phyloP scores from a whole-genome alignment of 257 asterid genomes.

The Gentiana macrophylla region DNA sequence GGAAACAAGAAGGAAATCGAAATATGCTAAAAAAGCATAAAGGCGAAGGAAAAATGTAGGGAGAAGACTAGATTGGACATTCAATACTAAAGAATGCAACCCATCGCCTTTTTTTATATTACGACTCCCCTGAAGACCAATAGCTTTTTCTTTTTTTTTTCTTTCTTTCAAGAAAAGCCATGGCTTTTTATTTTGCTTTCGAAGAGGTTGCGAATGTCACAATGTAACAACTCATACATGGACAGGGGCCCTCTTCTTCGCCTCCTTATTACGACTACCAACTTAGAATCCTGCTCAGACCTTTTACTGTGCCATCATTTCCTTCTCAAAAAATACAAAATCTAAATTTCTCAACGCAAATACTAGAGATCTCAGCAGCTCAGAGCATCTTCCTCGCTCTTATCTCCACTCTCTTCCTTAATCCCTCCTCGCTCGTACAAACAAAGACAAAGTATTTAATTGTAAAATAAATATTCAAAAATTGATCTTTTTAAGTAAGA shows the following conservation, averaged over 20 bases:
- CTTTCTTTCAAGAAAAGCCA: conserved; percentile 1
- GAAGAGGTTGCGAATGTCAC: conserved; percentile 81
- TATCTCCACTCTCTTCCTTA: too few relatives aligned
- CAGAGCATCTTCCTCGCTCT: too few relatives aligned
- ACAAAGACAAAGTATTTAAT: too few relatives aligned
- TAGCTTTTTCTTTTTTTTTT: background rate
- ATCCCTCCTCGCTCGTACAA: too few relatives aligned
- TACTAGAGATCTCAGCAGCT: too few relatives aligned
- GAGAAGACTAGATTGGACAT: conserved; percentile 51
- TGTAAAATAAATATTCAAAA: too few relatives aligned
- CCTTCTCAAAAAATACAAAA: conserved; percentile 14
- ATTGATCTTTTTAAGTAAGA: too few relatives aligned
- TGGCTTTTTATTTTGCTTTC: conserved; percentile 20
- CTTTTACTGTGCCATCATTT: conserved; percentile 79
- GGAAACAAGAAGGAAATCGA: conserved; percentile 29
- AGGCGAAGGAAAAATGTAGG: conserved; percentile 28
- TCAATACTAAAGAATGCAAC: conserved; percentile 63
- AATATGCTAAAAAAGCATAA: conserved; percentile 9
- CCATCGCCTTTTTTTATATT: conserved; percentile 42
- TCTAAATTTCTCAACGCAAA: too few relatives aligned
- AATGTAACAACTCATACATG: conserved; percentile 32
- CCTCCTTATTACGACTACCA: conserved; percentile 35
- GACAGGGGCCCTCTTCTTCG: conserved; percentile 71
- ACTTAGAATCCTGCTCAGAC: conserved; percentile 51
- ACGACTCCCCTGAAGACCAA: conserved; percentile 36